Conservation (phyloP, 2,329 filamentous ascomycete genomes). For the Albophoma yamanashiensis region DNA sequence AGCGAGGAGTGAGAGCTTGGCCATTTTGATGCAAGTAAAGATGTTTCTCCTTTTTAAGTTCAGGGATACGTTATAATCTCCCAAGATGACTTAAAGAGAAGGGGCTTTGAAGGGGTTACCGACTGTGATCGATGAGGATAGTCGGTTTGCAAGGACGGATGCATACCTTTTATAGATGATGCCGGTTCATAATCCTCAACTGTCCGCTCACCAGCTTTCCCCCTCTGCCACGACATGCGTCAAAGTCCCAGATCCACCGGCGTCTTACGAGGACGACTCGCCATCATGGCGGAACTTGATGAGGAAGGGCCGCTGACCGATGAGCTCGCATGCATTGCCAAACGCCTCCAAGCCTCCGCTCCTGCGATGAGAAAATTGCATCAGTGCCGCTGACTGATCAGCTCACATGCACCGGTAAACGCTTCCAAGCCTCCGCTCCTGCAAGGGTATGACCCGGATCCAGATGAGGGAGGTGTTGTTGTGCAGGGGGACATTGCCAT, state of each 20-base stretch:
- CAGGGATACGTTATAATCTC: not conserved
- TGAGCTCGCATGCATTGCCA: not conserved
- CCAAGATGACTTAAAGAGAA: not conserved
- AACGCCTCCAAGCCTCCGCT: not conserved
- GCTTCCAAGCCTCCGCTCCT: not conserved
- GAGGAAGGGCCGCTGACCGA: not conserved
- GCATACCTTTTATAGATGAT: not conserved
- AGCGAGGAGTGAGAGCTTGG: constrained; percentile 11
- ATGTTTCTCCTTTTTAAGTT: no score
- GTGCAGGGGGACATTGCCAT: not conserved
- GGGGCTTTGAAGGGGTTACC: not conserved
- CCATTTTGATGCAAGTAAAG: not conserved
- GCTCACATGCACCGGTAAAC: not conserved
- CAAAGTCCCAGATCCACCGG: not conserved
- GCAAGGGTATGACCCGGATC: not conserved
- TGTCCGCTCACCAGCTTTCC: not conserved
- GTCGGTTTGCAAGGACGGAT: not conserved
- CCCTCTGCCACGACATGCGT: not conserved
- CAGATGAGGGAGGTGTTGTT: not conserved
- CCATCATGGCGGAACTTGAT: not conserved
- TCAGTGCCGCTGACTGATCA: not conserved
- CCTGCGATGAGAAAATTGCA: not conserved
- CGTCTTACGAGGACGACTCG: not conserved
- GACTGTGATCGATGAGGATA: not conserved
- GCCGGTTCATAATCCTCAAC: not conserved